Evolutionary conservation across 169 alveolate genomes (phyloP).

Genomic region (Plasmodium relictum): DNA sequence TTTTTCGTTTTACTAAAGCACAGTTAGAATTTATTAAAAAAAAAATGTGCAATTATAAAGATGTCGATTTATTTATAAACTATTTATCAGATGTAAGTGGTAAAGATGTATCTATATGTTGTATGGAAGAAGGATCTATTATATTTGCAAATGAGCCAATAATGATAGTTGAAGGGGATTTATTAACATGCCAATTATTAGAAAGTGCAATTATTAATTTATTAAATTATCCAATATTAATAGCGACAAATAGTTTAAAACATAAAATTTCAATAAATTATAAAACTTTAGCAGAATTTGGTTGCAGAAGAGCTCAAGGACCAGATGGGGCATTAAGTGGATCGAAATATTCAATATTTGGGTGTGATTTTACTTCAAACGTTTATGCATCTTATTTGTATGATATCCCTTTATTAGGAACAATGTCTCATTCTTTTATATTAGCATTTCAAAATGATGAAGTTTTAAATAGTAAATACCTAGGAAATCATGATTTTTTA

Average conservation of each 20-base stretch:
- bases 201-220: slow-evolving; percentile 92
- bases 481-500: slow-evolving; percentile 50
- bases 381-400: slow-evolving; percentile 66
- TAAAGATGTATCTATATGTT: slow-evolving; percentile 8
- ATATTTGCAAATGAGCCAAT: slow-evolving; percentile 92
- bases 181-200: slow-evolving; percentile 88
- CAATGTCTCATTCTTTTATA: slow-evolving; percentile 67
- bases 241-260: slow-evolving; percentile 88
- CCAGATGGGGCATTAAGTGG: slow-evolving; percentile 95
- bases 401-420: slow-evolving; percentile 70
- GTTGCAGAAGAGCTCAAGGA: slow-evolving; percentile 92
- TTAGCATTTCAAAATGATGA: slow-evolving; percentile 31
- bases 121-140: slow-evolving; percentile 87
- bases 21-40: slow-evolving; percentile 86
- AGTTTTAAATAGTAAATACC: slow-evolving; percentile 12
- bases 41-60: slow-evolving; percentile 54
- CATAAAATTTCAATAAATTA: slow-evolving; percentile 61
- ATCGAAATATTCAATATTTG: slow-evolving; percentile 88
- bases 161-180: slow-evolving; percentile 91
- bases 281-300: slow-evolving; percentile 90
- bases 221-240: slow-evolving; percentile 89
- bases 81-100: slow-evolving; percentile 39
- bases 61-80: slow-evolving; percentile 35
- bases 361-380: slow-evolving; percentile 70
- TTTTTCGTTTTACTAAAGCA: slow-evolving; percentile 86